phyloP scores from a whole-genome alignment of 768 basidiomycete species.

The Tricholoma sp. region DNA sequence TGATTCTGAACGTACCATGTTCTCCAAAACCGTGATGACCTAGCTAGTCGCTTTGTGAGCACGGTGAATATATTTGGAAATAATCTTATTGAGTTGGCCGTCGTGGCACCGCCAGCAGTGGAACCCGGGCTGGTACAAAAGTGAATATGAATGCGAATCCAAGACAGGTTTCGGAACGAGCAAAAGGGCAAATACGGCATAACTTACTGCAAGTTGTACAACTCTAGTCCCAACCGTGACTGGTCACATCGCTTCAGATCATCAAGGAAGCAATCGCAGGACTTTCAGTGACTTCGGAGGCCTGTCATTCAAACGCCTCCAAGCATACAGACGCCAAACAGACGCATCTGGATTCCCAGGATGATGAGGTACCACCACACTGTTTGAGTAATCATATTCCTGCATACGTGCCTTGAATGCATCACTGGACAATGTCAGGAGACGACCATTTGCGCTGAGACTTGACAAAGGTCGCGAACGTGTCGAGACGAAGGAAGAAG shows the following conservation, averaged over 20 bases:
- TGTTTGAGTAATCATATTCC: constrained; percentile 53
- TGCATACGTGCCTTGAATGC: constrained; percentile 59
- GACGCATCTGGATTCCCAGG: constrained; percentile 76
- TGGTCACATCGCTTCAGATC: constrained; percentile 75
- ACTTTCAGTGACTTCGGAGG: constrained; percentile 61
- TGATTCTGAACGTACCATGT: constrained; percentile 51
- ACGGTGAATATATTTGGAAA: constrained; percentile 71
- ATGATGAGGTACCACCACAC: constrained; percentile 77
- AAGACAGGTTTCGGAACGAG: not conserved
- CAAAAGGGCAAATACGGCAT: not conserved
- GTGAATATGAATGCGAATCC: not conserved
- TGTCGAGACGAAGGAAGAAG: constrained; percentile 50
- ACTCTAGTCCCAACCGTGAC: constrained; percentile 61
- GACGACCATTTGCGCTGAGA: constrained; percentile 80
- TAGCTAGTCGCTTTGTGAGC: constrained; percentile 57
- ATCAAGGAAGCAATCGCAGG: constrained; percentile 77
- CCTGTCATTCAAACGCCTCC: not conserved
- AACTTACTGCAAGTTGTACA: constrained; percentile 85
- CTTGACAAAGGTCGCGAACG: constrained; percentile 82
- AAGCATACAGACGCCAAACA: constrained; percentile 18
- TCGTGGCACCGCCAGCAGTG: constrained; percentile 64
- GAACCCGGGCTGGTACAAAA: constrained; percentile 59
- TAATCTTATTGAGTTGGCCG: constrained; percentile 54
- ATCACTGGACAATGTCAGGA: constrained; percentile 49
- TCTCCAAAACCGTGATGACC: constrained; percentile 71